phyloP scores from a whole-genome alignment of 2,329 filamentous ascomycete species.

The Epichloe uncinata region DNA sequence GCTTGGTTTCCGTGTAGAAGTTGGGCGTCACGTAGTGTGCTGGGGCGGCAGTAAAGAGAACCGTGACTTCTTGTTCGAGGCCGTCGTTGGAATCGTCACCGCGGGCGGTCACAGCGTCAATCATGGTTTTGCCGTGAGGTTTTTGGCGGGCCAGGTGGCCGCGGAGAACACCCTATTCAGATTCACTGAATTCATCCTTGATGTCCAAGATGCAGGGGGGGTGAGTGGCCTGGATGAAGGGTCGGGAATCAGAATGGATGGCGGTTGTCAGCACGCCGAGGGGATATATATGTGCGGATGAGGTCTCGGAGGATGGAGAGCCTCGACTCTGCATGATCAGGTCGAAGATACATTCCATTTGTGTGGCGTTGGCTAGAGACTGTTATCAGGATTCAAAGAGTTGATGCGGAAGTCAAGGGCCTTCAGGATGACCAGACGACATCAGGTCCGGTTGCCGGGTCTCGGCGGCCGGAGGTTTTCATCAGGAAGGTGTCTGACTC shows the following conservation, averaged over 20 bases:
- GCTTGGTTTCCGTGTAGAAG: conserved; percentile 55
- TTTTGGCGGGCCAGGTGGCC: conserved; percentile 52
- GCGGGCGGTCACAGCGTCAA: conserved; percentile 25
- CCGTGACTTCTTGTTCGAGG: conserved; percentile 41
- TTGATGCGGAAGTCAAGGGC: neutral
- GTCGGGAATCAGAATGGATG: conserved; percentile 33
- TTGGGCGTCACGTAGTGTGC: conserved; percentile 57
- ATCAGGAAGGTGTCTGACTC: no score
- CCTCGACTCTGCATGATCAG: conserved; percentile 36
- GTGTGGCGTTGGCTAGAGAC: no score
- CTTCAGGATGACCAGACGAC: neutral
- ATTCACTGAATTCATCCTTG: conserved; percentile 25
- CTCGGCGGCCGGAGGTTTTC: neutral
- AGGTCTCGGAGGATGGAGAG: conserved; percentile 38
- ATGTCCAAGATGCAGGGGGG: conserved; percentile 45
- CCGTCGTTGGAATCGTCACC: conserved; percentile 8
- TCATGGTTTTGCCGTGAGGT: conserved; percentile 48
- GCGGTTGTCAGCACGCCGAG: conserved; percentile 51
- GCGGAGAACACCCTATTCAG: conserved; percentile 32
- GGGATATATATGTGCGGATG: conserved; percentile 45
- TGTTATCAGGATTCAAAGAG: no score
- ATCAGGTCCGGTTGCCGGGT: neutral
- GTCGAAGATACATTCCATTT: conserved; percentile 41
- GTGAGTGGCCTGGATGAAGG: conserved; percentile 44
- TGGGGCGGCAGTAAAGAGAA: conserved; percentile 45